These are phyloP conservation scores for Kodamaea kakaduensis DNA, from an alignment of 805 yeast species.

Conservation along the genomic window DNA sequence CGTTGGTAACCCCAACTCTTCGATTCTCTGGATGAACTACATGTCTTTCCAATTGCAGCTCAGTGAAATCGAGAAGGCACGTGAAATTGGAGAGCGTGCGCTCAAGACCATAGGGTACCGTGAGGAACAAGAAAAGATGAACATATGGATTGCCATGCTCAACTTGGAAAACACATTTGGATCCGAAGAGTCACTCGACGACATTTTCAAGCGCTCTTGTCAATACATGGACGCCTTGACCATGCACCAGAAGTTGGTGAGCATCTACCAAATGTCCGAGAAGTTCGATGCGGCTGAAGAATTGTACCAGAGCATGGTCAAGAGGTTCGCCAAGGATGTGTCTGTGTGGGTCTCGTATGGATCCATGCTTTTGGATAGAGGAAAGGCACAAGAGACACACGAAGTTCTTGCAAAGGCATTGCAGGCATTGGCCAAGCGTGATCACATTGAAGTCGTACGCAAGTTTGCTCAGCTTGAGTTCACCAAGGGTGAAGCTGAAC, in stretches of 20 bases:
- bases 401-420: constrained; percentile 71
- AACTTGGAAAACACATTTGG: constrained; percentile 96
- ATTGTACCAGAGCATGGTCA: constrained; percentile 62
- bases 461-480: constrained; percentile 90
- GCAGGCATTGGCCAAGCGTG: constrained; percentile 63
- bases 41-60: constrained; percentile 97
- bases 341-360: constrained; percentile 83
- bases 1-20: constrained; percentile 89
- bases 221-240: constrained; percentile 87
- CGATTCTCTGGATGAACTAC: constrained; percentile 94
- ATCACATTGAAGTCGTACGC: constrained; percentile 74
- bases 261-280: constrained; percentile 71
- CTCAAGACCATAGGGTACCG: constrained; percentile 83
- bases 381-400: constrained; percentile 58
- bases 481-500: constrained; percentile 83
- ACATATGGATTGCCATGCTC: constrained; percentile 92
- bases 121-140: constrained; percentile 89
- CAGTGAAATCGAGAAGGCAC: constrained; percentile 90
- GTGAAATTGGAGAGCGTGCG: constrained; percentile 91
- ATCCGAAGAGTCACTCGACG: constrained; percentile 73
- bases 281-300: constrained; percentile 67
- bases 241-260: constrained; percentile 76
- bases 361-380: constrained; percentile 62
- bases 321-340: constrained; percentile 69
- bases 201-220: constrained; percentile 75